phyloP scores from a whole-genome alignment of 371 early-diverging fungal genomes.

The Agmasoma carcini region DNA sequence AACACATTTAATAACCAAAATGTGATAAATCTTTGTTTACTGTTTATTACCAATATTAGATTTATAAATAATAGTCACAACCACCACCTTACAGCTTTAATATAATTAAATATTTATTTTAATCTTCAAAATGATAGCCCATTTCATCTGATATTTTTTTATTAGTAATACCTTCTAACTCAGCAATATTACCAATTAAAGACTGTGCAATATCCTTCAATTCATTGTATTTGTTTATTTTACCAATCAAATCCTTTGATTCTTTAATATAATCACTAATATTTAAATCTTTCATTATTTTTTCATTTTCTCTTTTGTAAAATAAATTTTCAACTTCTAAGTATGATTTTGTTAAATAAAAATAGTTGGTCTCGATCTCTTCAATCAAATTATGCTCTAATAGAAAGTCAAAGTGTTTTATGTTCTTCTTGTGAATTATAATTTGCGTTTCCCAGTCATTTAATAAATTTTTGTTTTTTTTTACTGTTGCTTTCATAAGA shows the following conservation, averaged over 20 bases:
- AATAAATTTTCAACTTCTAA: constrained; percentile 17
- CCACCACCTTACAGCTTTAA: no score
- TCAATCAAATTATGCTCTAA: constrained; percentile 10
- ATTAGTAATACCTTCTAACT: constrained; percentile 25
- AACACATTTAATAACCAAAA: no score
- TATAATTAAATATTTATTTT: no score
- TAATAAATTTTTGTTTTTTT: no score
- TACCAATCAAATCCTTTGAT: constrained; percentile 34
- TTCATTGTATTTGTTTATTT: constrained; percentile 49
- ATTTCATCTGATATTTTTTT: constrained; percentile 42
- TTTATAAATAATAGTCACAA: no score
- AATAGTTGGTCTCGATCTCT: constrained; percentile 23
- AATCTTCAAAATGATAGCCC: constrained; percentile 5
- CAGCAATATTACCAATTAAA: constrained; percentile 47
- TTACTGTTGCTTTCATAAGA: no score
- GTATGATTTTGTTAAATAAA: constrained; percentile 10
- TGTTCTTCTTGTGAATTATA: constrained; percentile 16
- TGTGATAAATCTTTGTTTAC: no score
- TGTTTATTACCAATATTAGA: no score
- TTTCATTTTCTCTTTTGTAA: constrained; percentile 18
- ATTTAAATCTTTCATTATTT: constrained; percentile 5
- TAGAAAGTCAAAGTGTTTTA: constrained; percentile 16
- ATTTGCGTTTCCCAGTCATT: neutral
- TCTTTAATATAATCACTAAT: constrained; percentile 35
- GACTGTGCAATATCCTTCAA: constrained; percentile 48